phyloP scores from a whole-genome alignment of 2,329 filamentous ascomycete species.

The Venturia pyrina region DNA sequence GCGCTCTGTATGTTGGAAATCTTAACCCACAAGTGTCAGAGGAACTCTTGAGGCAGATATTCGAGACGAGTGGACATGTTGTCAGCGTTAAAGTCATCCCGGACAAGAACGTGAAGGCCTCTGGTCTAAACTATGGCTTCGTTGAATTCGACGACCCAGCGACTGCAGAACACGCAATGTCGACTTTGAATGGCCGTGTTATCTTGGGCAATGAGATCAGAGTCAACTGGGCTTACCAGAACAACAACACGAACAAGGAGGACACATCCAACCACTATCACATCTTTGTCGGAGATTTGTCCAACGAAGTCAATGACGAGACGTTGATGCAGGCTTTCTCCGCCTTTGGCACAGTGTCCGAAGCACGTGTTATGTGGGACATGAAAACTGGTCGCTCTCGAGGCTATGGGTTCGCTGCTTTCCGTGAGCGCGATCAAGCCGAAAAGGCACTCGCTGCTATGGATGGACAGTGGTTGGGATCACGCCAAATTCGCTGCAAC shows the following conservation, averaged over 20 bases:
- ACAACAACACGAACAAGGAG: slow-evolving; percentile 87
- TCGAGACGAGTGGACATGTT: slow-evolving; percentile 96
- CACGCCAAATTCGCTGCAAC: slow-evolving; percentile 96
- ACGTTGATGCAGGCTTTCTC: slow-evolving; percentile 89
- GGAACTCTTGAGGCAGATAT: slow-evolving; percentile 93
- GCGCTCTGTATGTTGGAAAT: slow-evolving; percentile 90
- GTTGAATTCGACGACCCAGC: slow-evolving; percentile 97
- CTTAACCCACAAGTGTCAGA: slow-evolving; percentile 92
- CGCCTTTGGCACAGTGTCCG: slow-evolving; percentile 88
- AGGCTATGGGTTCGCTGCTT: slow-evolving; percentile 96
- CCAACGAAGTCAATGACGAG: slow-evolving; percentile 98
- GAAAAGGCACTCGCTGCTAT: slow-evolving; percentile 95
- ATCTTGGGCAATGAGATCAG: slow-evolving; percentile 95
- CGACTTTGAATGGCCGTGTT: slow-evolving; percentile 86
- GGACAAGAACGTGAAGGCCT: slow-evolving; percentile 84
- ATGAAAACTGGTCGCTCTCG: slow-evolving; percentile 99
- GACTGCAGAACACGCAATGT: slow-evolving; percentile 93
- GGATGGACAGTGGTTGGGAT: slow-evolving; percentile 98
- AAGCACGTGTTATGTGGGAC: slow-evolving; percentile 99
- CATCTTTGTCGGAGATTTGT: slow-evolving; percentile 95
- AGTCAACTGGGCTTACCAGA: slow-evolving; percentile 99
- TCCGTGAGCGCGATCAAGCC: slow-evolving; percentile 84
- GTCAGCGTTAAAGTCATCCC: slow-evolving; percentile 99
- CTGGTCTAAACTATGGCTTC: slow-evolving; percentile 92
- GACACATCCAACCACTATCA: slow-evolving; percentile 98